Base-by-base conservation (phyloP, 2,329 filamentous ascomycete species). In the Juglanconis sp. region DNA sequence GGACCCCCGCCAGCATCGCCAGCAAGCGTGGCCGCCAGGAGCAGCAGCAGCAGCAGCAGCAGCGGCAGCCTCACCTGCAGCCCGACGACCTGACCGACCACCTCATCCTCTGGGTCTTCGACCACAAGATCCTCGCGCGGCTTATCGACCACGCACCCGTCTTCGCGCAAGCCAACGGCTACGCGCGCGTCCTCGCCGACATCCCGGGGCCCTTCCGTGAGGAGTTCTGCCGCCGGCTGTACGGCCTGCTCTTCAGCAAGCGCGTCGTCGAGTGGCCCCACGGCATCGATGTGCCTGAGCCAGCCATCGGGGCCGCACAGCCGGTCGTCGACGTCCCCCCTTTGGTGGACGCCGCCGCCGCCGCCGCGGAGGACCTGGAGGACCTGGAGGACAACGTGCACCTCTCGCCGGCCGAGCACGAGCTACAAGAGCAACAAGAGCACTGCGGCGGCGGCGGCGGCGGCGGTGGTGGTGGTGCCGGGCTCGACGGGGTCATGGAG, bases 181-280 rank as follows among this genome's bases (percentile, higher is more conserved):
- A 63, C 50, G 36, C 46, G 35, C 32, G n/a, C n/a, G 17, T 60
- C 8, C 38, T 53, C 10, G 17, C 57, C 9, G 57, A 46, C 7
- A 13, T 63, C 13, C 57, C 57, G 9, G 11, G 3, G 38, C n/a
- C 30, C 50, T 56, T 63, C 30, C 59, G 51, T 40, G 59, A 40
- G 46, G 61, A 56, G 40, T 61, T 59, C 51, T 55, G 54, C 55
- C 47, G 61, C 36, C 53, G 61, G 17, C 42, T 61, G 40, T 61
- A 61, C 40, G 24, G 38, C 32, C 52, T 63, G 9, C 44, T 63
- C n/a, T 58, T 63, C 57, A 51, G 32, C 34, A 53, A 35, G 47
- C 31, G n/a, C 6, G 51, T 63, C 24, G 53, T 60, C 10, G 60
- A 60, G 44, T 60, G 60, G 60, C 60, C 60, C 11, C 9, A 34